Base-by-base conservation (phyloP, 352 stramenopile genomes). In the Globisporangium rhizosaccharum region DNA sequence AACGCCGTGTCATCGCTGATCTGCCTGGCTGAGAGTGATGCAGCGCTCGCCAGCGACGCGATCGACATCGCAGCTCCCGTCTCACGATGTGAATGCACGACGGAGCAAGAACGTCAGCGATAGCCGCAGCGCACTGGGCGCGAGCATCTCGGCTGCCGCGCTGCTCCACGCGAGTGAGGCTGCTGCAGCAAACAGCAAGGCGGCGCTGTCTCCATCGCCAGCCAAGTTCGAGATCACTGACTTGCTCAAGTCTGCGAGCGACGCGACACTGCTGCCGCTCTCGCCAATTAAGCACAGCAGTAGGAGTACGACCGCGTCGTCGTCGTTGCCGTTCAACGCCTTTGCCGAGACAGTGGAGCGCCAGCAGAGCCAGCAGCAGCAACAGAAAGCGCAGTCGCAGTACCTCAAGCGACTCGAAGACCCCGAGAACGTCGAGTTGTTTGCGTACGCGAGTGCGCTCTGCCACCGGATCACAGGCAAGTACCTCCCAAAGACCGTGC, bases 371-470 rank as follows among this genome's bases (percentile, higher is more conserved):
- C 39, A 63, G 14, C 50, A 58, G 15, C 56, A 58, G 15, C 56
- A 62, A 39, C 30, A 26, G 4, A 26, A 2, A 41, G 46, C 28
- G 18, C 14, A 23, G 37, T 66, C 53, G 3, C 61, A 62, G 17
- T 89, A 86, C 53, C 53, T 82, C 0, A 57, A 72, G 1, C 48
- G 59, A 0, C 54, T 89, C 3, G 67, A 85, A 0, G 54, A 60
- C 6, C 69, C 81, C 1, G 79, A 91, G 57, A 88, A 82, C 54
- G 72, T 78, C 0, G 76, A 89, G 55, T 54, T 91, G 11, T 91
- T 91, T 51, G 59, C 75, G 8, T 91, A 91, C 46, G 63, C 77
- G 3, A 91, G 80, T 53, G 65, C 82, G 7, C 57, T 91, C 3
- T 87, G 80, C 44, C 72, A 91, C 37, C 71, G 82, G 0, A 68